phyloP scores from a whole-genome alignment of 345 rosid species.

The Eucalyptus pauciflora region DNA sequence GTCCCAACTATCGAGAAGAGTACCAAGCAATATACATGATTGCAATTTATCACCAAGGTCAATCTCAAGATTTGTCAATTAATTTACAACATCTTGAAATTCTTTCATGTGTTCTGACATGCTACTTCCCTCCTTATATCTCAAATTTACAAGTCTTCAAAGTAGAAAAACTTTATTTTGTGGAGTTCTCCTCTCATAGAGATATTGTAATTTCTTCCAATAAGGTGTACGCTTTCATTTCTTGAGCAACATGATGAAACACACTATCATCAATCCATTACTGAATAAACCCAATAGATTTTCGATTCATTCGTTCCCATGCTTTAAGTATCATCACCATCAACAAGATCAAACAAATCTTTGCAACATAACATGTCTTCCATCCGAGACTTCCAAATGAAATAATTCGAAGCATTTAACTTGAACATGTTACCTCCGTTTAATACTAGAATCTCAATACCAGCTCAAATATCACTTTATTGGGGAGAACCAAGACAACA shows the following conservation, averaged over 20 bases:
- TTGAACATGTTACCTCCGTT: background rate
- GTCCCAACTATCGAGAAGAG: background rate
- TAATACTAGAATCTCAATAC: background rate
- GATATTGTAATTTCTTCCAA: background rate
- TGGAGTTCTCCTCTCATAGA: background rate
- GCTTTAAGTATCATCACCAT: background rate
- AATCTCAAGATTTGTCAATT: background rate
- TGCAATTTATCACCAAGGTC: background rate
- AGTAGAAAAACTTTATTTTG: background rate
- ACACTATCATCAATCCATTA: too few species aligned
- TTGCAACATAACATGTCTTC: background rate
- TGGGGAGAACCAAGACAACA: background rate
- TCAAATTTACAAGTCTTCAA: background rate
- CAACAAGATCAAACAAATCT: background rate
- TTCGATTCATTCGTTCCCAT: background rate
- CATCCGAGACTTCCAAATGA: background rate
- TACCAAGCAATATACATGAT: background rate
- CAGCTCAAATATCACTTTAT: background rate
- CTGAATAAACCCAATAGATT: too few species aligned
- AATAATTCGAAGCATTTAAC: background rate
- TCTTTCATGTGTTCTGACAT: background rate
- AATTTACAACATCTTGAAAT: background rate
- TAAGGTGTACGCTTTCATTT: background rate
- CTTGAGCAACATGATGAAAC: too few species aligned
- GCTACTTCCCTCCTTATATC: background rate